Evolutionary conservation across 2,329 filamentous ascomycete genomes (phyloP).

Genomic region (Cercospora nicotianae): DNA sequence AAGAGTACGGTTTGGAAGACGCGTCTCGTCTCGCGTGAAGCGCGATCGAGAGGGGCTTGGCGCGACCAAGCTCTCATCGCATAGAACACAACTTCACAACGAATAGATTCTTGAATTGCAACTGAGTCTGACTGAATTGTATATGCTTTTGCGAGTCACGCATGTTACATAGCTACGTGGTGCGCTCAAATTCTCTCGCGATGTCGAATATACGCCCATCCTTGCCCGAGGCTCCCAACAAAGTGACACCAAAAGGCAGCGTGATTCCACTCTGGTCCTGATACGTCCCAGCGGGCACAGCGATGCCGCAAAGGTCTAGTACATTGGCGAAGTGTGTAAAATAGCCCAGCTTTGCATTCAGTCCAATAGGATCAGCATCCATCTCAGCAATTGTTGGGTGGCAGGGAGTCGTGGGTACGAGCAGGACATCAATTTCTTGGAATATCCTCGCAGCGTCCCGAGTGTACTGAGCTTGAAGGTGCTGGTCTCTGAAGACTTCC

Average conservation of each 20-base stretch:
- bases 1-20: conserved; percentile 1
- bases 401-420: conserved; percentile 56
- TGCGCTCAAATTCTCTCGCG: conserved; percentile 37
- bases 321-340: conserved; percentile 65
- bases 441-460: conserved; percentile 46
- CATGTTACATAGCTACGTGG: background rate
- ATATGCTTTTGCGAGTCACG: background rate
- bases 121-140: too few species aligned
- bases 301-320: conserved; percentile 57
- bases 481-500: conserved; percentile 53
- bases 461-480: conserved; percentile 48
- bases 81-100: background rate
- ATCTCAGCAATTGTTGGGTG: conserved; percentile 56
- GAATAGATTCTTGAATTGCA: too few species aligned
- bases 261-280: conserved; percentile 28
- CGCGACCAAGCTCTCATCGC: background rate
- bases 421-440: conserved; percentile 47
- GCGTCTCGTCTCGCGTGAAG: background rate
- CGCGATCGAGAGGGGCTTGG: conserved; percentile 1
- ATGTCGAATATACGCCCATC: conserved; percentile 46
- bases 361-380: conserved; percentile 52
- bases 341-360: conserved; percentile 56
- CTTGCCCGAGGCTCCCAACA: conserved; percentile 42
- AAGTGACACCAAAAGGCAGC: conserved; percentile 46
- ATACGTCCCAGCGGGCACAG: conserved; percentile 53